Base-by-base conservation (phyloP, 2,329 filamentous ascomycete species). In the Epicoccum sorghinum region DNA sequence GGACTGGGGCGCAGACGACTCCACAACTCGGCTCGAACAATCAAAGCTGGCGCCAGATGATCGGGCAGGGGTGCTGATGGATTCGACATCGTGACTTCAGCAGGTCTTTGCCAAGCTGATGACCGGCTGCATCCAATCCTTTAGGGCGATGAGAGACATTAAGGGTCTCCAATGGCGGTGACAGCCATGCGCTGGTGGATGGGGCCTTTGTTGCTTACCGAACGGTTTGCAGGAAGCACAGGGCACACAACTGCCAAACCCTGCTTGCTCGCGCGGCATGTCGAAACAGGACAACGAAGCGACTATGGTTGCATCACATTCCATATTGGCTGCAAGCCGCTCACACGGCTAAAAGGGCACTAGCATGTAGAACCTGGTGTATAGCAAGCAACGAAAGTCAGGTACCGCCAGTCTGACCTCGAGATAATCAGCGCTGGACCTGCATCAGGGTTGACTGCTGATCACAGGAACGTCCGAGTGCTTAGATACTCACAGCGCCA, bases 21-120 rank as follows among this genome's bases (percentile, higher is more conserved):
- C 69, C 69, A 71, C 68, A 70, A 40, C 57, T 56, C 54, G 61
- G 59, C 60, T 58, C 64, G 62, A 61, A 65, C 62, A 63, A 65
- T 66, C 56, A 66, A 64, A 50, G 63, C 58, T 52, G 59, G 58
- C 49, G 65, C 64, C 60, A 62, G 57, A 61, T 42, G 50, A 60
- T 57, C 44, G 59, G 61, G 54, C 66, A 67, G 61, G 69, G 66
- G 55, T 53, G 39, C 36, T 59, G 59, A 66, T 60, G 54, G 59
- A 50, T 44, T 63, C 61, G 61, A 60, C 58, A 62, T 63, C 35
- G 49, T 61, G 59, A 66, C 58, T 62, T 60, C 52, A 57, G 52
- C 53, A 49, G 52, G 42, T 48, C 57, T 52, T 59, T 57, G 61
- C 60, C 61, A 61, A 61, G 57, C 47, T 53, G 52, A 55, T 48